Evolutionary conservation across 106 monocot species (phyloP).

Genomic region (Dioscorea alata): DNA sequence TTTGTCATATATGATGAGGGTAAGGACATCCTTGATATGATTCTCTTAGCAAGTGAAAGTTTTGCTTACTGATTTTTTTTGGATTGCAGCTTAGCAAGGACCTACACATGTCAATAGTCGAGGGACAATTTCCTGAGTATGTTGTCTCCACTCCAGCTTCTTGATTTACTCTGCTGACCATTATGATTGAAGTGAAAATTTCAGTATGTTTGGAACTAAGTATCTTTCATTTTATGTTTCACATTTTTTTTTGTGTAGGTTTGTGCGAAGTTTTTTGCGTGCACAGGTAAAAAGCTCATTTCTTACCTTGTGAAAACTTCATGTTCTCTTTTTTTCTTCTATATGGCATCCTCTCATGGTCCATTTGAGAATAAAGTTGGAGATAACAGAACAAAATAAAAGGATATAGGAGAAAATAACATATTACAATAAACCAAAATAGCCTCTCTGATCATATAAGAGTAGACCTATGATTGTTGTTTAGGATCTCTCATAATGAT

Average conservation of each 20-base stretch:
- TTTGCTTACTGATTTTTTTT: neutral
- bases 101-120: slow-evolving; percentile 79
- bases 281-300: slow-evolving; percentile 40
- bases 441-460: no score
- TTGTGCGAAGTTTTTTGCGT: slow-evolving; percentile 72
- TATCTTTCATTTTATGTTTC: neutral
- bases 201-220: neutral
- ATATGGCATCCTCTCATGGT: no score
- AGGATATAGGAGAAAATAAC: no score
- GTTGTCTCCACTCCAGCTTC: slow-evolving; percentile 9
- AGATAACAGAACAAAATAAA: no score
- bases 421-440: no score
- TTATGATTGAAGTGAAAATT: neutral
- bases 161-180: neutral
- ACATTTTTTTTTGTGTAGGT: slow-evolving; percentile 38
- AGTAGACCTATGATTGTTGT: no score
- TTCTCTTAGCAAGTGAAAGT: neutral
- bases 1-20: slow-evolving; percentile 96
- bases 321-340: no score
- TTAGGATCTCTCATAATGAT: no score
- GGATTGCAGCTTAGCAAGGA: slow-evolving; percentile 74
- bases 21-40: slow-evolving; percentile 16
- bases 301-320: no score
- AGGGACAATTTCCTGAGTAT: slow-evolving; percentile 87
- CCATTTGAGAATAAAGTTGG: no score